These are phyloP conservation scores for Elaeis guineensis DNA, from an alignment of 176 grass and related monocot genomes.

Conservation along the genomic window DNA sequence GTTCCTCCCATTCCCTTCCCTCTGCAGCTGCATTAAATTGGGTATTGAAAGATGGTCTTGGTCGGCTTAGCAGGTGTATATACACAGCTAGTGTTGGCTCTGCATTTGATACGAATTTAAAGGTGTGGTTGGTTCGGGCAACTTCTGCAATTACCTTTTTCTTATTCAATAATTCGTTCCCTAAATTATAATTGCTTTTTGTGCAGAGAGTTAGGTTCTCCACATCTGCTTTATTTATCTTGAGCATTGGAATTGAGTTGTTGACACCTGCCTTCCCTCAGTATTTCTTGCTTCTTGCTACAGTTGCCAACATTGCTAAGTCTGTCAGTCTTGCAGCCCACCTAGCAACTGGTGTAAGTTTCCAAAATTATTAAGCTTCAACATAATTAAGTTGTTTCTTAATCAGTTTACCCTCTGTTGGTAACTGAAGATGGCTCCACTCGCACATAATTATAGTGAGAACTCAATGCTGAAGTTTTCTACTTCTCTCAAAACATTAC, in stretches of 20 bases:
- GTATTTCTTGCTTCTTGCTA: constrained; percentile 1
- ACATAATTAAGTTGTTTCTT: background rate
- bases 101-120: constrained; percentile 8
- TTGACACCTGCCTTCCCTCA: constrained; percentile 2
- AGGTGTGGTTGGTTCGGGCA: background rate
- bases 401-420: background rate
- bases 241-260: constrained; percentile 5
- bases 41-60: constrained; percentile 13
- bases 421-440: too few relatives aligned
- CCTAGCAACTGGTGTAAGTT: constrained; percentile 6
- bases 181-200: background rate
- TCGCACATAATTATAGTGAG: too few relatives aligned
- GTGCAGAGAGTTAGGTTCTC: background rate
- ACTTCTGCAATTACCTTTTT: background rate
- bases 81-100: constrained; percentile 8
- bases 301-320: constrained; percentile 1
- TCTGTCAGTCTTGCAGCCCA: constrained; percentile 1
- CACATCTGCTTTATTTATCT: constrained; percentile 3
- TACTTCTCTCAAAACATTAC: too few relatives aligned
- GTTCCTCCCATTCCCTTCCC: background rate
- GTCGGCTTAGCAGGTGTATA: constrained; percentile 7
- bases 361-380: background rate
- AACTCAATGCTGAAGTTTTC: too few relatives aligned
- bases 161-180: background rate
- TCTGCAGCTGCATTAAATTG: constrained; percentile 10